These are phyloP conservation scores for Rhododendron kiyosumense DNA, from an alignment of 148 eudicot species.

Conservation along the genomic window DNA sequence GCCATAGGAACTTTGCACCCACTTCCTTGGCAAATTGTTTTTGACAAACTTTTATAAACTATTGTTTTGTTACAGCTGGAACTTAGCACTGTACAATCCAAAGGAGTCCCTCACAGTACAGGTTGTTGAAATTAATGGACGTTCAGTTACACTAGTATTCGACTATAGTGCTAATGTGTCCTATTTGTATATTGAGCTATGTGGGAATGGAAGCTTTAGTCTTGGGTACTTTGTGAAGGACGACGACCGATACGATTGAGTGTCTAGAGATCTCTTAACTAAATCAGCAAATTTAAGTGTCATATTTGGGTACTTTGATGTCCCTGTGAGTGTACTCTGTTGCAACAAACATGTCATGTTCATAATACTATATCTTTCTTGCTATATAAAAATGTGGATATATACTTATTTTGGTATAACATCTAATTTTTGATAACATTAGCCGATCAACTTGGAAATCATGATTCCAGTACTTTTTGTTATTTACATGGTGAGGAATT, in stretches of 20 bases:
- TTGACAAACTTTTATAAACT: slow-evolving; percentile 8
- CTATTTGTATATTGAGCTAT: slow-evolving; percentile 62
- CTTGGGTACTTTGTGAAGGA: slow-evolving; percentile 85
- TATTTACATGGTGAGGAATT: neutral
- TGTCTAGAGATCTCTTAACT: slow-evolving; percentile 85
- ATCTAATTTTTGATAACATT: neutral
- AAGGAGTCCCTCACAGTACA: slow-evolving; percentile 58
- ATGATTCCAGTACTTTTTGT: neutral
- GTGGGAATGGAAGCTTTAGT: slow-evolving; percentile 83
- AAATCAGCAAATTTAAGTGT: slow-evolving; percentile 77
- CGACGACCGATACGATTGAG: slow-evolving; percentile 73
- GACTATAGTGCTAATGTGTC: slow-evolving; percentile 55
- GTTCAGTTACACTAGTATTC: slow-evolving; percentile 24
- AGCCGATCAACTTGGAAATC: neutral
- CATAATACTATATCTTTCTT: neutral
- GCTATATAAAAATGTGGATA: neutral
- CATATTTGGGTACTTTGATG: slow-evolving; percentile 60
- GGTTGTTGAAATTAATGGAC: slow-evolving; percentile 60
- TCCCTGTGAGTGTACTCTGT: neutral
- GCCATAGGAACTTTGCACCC: too few species aligned
- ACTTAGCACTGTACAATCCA: slow-evolving; percentile 61
- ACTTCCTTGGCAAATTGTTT: neutral
- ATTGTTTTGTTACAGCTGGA: slow-evolving; percentile 53
- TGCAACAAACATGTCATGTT: neutral
- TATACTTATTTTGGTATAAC: neutral